Evolutionary conservation across 345 rosid species (phyloP).

Genomic region (Arabidopsis suecica): DNA sequence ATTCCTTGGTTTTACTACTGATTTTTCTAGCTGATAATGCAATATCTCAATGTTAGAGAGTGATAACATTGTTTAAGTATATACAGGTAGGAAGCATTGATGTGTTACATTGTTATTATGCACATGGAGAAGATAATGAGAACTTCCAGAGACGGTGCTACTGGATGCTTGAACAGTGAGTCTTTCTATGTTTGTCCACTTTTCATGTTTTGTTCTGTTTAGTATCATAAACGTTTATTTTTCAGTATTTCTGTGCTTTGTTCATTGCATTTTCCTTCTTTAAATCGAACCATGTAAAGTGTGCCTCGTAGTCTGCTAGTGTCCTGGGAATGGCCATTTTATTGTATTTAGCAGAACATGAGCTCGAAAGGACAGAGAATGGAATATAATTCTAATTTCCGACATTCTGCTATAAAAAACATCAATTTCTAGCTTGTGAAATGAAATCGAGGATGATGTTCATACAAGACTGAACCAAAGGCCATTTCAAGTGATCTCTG

Average conservation of each 20-base stretch:
- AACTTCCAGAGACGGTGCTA: slow-evolving; percentile 85
- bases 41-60: slow-evolving; percentile 2
- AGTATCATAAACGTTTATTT: neutral
- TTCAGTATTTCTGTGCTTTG: slow-evolving; percentile 23
- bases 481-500: neutral
- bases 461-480: neutral
- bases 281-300: neutral
- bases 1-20: neutral
- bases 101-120: slow-evolving; percentile 93
- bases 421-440: slow-evolving; percentile 14
- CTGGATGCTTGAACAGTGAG: slow-evolving; percentile 97
- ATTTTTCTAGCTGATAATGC: slow-evolving; percentile 3
- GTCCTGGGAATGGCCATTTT: slow-evolving; percentile 1
- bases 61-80: slow-evolving; percentile 28
- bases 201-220: slow-evolving; percentile 9
- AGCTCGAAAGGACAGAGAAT: slow-evolving; percentile 5
- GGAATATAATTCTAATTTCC: neutral
- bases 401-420: neutral
- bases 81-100: slow-evolving; percentile 84
- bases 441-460: neutral
- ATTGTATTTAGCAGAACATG: slow-evolving; percentile 4
- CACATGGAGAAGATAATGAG: slow-evolving; percentile 90
- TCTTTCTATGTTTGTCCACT: slow-evolving; percentile 28
- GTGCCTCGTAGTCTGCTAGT: slow-evolving; percentile 14
- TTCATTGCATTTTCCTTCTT: slow-evolving; percentile 3